Conservation (phyloP, 306 rosid species). For the Quercus mongolica region DNA sequence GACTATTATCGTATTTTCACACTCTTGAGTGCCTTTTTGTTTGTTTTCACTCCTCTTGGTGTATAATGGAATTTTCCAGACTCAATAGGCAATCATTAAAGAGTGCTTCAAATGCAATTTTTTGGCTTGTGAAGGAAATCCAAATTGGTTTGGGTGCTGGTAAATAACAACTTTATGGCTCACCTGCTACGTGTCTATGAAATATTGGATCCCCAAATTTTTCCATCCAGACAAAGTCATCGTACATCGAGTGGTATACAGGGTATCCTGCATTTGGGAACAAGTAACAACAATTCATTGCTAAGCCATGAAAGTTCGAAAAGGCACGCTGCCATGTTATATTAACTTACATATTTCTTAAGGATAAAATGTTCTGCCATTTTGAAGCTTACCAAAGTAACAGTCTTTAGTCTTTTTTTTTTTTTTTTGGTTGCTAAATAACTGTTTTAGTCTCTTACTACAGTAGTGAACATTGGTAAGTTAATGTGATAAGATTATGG, state of each 20-base stretch:
- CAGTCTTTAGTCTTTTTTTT: neutral
- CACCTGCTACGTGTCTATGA: conserved; percentile 81
- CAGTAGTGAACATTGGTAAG: neutral
- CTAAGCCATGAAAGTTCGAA: neutral
- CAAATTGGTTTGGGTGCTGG: neutral
- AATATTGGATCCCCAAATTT: conserved; percentile 75
- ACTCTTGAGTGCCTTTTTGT: neutral
- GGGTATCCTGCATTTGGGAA: conserved; percentile 42
- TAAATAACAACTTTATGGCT: neutral
- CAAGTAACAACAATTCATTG: neutral
- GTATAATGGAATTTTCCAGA: neutral
- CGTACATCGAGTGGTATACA: conserved; percentile 70
- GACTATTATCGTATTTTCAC: neutral
- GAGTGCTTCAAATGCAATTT: neutral
- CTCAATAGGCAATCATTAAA: neutral
- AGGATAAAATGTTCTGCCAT: neutral
- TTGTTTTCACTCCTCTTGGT: neutral
- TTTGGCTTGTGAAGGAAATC: neutral
- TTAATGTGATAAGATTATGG: neutral
- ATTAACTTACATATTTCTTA: neutral
- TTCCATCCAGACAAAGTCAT: conserved; percentile 74
- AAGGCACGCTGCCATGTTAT: neutral
- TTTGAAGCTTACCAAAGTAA: neutral
- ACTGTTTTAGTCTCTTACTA: neutral
- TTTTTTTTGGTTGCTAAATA: neutral